Evolutionary conservation across 176 grass and related monocot genomes (phyloP), one percentile per base, ranked within the genome.

Genomic region (Pontederia crassipes): DNA sequence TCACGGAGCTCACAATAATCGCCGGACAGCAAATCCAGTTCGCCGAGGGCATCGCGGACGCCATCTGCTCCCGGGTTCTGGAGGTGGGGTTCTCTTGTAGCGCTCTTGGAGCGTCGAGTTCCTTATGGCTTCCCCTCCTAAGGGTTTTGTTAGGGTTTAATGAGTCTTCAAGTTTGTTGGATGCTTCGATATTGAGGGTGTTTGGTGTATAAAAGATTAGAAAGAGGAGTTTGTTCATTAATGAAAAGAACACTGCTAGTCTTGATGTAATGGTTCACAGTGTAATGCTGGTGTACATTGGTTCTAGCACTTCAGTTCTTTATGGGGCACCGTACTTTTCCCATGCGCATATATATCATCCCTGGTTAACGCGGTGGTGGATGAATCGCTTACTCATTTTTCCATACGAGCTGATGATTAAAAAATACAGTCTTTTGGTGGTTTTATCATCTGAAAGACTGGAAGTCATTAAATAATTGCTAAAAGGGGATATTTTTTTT

Each of bases 1-100:
- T 99, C 68, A 45, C 65, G 27, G 52, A 68, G 15, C 51, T 53
- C 51, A 68, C 65, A 1, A 68, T 68, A 18, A 55, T 68, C 28
- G 50, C 65, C 3, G 65, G 65, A 13, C 28, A 68, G 27, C 12
- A 53, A 53, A 45, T 68, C 50, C 65, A 18, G 27, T 68, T 29
- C 24, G 28, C 50, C 8, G 50, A 68, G 65, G 65, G 17, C 28
- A 54, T 68, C 29, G 65, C 65, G 8, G 65, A 68, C 10, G 51
- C 29, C 48, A 68, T 68, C 27, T 68, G 65, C 51, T 2, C 50
- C 54, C 13, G 65, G 29, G 49, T 68, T 68, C 65, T 68, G 17
- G 65, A 55, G 65, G 65, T 68, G 65, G 14, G 50, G 49, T 49
- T 65, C 28, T 48, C n/a, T 8, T 13, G 8, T 50, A 17, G 40